Percentiles rank a stretch among this genome's conserved stretches.
Conservation (phyloP, 2,329 filamentous ascomycete genomes). For the Colletotrichum sp. region DNA sequence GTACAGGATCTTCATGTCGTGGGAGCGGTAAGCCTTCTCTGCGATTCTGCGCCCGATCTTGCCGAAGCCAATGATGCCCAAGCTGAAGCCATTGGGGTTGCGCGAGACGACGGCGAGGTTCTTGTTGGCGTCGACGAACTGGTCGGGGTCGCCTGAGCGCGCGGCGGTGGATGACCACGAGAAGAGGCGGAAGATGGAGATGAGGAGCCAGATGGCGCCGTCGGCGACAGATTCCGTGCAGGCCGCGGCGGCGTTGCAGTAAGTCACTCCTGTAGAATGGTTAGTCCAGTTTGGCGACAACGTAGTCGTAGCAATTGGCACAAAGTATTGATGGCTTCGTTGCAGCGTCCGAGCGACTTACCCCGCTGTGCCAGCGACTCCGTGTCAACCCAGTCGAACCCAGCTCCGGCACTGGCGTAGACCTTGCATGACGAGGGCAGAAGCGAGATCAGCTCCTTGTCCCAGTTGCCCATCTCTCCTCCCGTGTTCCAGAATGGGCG, state of each 20-base stretch:
- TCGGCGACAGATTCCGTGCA: conserved; percentile 20
- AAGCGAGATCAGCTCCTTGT: conserved; percentile 14
- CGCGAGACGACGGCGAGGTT: conserved; percentile 12
- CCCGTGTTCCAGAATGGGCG: conserved; percentile 19
- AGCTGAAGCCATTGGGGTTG: conserved; percentile 28
- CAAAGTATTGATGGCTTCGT: neutral
- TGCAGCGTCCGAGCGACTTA: neutral
- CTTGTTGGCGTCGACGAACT: conserved; percentile 18
- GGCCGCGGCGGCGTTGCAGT: conserved; percentile 16
- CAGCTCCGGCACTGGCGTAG: conserved; percentile 14
- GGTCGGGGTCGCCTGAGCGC: conserved; percentile 17
- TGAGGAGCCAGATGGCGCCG: conserved; percentile 19
- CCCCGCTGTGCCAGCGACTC: conserved; percentile 9
- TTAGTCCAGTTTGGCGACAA: neutral
- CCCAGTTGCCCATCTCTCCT: conserved; percentile 20
- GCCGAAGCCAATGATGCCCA: conserved; percentile 64
- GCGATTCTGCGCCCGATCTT: conserved; percentile 58
- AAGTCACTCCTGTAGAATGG: neutral
- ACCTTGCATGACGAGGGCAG: conserved; percentile 15
- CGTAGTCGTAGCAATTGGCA: neutral
- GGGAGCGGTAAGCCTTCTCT: conserved; percentile 50
- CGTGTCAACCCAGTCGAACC: conserved; percentile 19
- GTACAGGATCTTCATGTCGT: conserved; percentile 64
- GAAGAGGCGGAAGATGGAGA: conserved; percentile 18
- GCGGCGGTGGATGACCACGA: conserved; percentile 14